Conservation (phyloP, 78 protist species). For the Monosiga brevicollis region DNA sequence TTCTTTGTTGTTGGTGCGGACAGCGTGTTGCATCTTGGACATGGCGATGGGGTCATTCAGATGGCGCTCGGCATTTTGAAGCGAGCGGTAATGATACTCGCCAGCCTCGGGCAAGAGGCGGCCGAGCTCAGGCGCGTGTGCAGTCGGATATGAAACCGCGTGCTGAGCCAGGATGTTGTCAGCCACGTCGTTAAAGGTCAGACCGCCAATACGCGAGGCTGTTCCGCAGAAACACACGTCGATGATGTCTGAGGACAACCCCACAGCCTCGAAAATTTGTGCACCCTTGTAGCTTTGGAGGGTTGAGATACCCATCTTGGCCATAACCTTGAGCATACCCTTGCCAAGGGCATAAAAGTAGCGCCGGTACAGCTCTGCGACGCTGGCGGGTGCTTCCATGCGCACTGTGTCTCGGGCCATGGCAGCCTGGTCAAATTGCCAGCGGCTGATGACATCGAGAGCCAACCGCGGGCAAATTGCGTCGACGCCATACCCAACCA, state of each 20-base stretch:
- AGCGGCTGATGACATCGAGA: slow-evolving; percentile 9
- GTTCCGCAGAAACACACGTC: slow-evolving; percentile 57
- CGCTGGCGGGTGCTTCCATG: slow-evolving; percentile 1
- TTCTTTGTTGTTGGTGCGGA: slow-evolving; percentile 33
- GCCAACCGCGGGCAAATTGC: slow-evolving; percentile 72
- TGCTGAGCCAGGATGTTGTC: slow-evolving; percentile 38
- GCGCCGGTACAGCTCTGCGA: not conserved
- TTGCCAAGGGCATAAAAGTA: slow-evolving; percentile 39
- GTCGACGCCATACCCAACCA: slow-evolving; percentile 76
- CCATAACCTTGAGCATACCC: slow-evolving; percentile 68
- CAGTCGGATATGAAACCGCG: not conserved
- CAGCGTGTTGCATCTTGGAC: slow-evolving; percentile 39
- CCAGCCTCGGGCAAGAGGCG: slow-evolving; percentile 31
- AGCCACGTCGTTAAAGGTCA: slow-evolving; percentile 31
- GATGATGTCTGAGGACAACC: slow-evolving; percentile 43
- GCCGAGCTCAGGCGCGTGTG: not conserved
- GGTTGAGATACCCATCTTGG: slow-evolving; percentile 84
- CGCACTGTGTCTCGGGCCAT: too few species aligned
- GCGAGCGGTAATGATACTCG: slow-evolving; percentile 56
- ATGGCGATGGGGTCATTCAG: slow-evolving; percentile 43
- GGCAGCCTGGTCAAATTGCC: too few species aligned
- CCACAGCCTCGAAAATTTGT: slow-evolving; percentile 85
- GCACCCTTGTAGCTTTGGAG: slow-evolving; percentile 75
- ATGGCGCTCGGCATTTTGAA: slow-evolving; percentile 52
- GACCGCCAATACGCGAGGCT: slow-evolving; percentile 60